A percentile compares a stretch with the other conserved stretches of the same genome.
Conservation (phyloP, 495 filamentous ascomycete species). For the Tuber calosporum region DNA sequence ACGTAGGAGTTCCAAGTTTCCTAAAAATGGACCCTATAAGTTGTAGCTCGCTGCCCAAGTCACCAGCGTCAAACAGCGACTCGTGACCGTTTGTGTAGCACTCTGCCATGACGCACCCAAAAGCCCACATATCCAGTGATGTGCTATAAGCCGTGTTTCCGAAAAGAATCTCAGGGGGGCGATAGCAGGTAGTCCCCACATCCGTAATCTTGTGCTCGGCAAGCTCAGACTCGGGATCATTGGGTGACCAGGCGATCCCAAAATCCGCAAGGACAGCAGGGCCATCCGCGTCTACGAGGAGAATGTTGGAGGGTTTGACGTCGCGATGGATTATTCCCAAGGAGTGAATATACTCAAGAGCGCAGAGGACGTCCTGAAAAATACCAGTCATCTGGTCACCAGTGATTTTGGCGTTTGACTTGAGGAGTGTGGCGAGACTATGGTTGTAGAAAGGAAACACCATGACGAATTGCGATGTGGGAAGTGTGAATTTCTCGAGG, state of each 20-base stretch:
- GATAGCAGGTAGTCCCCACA: slow-evolving; percentile 85
- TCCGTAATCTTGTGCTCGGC: slow-evolving; percentile 71
- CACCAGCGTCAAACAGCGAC: slow-evolving; percentile 74
- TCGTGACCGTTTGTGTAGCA: slow-evolving; percentile 49
- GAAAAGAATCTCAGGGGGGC: slow-evolving; percentile 85
- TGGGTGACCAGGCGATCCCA: slow-evolving; percentile 71
- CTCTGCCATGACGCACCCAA: slow-evolving; percentile 75
- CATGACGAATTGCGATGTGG: slow-evolving; percentile 63
- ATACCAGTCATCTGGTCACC: not conserved
- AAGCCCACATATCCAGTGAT: slow-evolving; percentile 80
- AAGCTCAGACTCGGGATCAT: slow-evolving; percentile 57
- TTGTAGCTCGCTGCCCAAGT: slow-evolving; percentile 84
- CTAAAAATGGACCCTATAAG: slow-evolving; percentile 85
- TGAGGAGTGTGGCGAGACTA: slow-evolving; percentile 59
- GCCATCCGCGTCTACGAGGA: slow-evolving; percentile 60
- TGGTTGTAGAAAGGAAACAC: slow-evolving; percentile 76
- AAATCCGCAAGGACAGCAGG: slow-evolving; percentile 74
- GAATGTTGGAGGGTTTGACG: slow-evolving; percentile 83
- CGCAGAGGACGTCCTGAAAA: slow-evolving; percentile 41
- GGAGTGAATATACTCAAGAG: slow-evolving; percentile 62
- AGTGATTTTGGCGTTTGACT: not conserved
- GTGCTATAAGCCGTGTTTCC: slow-evolving; percentile 64
- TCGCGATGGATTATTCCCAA: slow-evolving; percentile 82
- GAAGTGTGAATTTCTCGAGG: slow-evolving; percentile 60
- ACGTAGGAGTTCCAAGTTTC: slow-evolving; percentile 74